Percentiles rank a stretch among this genome's conserved stretches.
Conservation (phyloP, 2,329 filamentous ascomycete species). For the Aspergillus luchuensis region DNA sequence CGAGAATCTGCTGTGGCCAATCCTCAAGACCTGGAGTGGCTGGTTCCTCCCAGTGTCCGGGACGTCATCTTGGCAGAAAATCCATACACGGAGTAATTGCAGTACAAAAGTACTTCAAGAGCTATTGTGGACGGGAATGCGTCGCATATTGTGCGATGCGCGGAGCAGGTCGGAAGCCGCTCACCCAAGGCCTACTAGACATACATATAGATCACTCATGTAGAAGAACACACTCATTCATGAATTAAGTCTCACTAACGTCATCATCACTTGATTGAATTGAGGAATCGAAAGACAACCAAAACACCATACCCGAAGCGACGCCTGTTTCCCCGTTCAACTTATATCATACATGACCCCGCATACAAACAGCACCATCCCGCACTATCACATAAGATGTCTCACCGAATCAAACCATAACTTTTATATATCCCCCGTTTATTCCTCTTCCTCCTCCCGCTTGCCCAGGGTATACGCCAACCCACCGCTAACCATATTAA, state of each 20-base stretch:
- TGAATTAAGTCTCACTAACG: no score
- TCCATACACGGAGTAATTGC: slow-evolving; percentile 30
- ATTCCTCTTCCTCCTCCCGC: slow-evolving; percentile 41
- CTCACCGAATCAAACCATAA: neutral
- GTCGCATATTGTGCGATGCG: neutral
- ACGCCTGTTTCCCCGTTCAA: slow-evolving; percentile 11
- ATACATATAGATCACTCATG: neutral
- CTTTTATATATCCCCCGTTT: slow-evolving; percentile 4
- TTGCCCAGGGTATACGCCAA: slow-evolving; percentile 50
- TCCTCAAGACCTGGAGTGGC: slow-evolving; percentile 34
- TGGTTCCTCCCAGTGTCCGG: slow-evolving; percentile 39
- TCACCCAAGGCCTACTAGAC: neutral
- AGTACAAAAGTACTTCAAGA: neutral
- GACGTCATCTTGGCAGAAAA: slow-evolving; percentile 36
- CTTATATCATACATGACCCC: slow-evolving; percentile 1
- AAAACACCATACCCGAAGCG: slow-evolving; percentile 7
- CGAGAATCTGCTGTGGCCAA: slow-evolving; percentile 39
- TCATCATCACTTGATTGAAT: no score
- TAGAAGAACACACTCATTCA: neutral
- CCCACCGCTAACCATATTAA: slow-evolving; percentile 50
- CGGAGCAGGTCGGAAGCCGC: neutral
- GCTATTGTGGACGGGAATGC: no score
- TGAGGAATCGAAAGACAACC: neutral
- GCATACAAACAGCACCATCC: neutral
- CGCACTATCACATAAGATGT: no score